Evolutionary conservation across 148 eudicot genomes (phyloP).

Genomic region (Drosera capensis): DNA sequence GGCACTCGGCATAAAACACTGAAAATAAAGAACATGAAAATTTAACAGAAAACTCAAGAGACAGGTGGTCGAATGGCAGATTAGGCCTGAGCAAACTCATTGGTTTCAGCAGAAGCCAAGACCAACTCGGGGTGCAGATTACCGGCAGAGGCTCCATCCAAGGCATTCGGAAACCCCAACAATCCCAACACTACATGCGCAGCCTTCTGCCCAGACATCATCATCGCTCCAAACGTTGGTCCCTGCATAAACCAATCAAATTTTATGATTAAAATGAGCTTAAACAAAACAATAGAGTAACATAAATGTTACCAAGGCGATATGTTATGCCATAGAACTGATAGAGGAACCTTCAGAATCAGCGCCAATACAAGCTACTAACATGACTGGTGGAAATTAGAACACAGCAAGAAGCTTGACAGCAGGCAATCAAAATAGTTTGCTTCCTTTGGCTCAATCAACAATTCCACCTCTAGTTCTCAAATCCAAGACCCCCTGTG

Average conservation of each 20-base stretch:
- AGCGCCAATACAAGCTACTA: too few relatives aligned
- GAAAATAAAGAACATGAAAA: too few relatives aligned
- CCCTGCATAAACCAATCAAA: neutral
- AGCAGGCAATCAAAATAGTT: too few relatives aligned
- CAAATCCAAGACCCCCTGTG: too few relatives aligned
- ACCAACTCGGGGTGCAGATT: conserved; percentile 1
- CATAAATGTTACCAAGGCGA: neutral
- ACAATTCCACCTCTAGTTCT: too few relatives aligned
- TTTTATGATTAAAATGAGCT: neutral
- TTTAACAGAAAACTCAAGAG: too few relatives aligned
- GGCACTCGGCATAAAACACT: too few relatives aligned
- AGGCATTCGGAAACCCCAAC: conserved; percentile 4
- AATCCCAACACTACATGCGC: conserved; percentile 6
- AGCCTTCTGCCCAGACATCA: neutral
- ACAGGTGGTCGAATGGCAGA: too few relatives aligned
- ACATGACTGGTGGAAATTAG: too few relatives aligned
- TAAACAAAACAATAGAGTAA: neutral
- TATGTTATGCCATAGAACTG: neutral
- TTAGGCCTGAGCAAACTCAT: neutral
- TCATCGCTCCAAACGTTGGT: neutral
- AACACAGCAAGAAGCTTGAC: too few relatives aligned
- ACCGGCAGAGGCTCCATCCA: neutral
- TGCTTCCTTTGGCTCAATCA: too few relatives aligned
- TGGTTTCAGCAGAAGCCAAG: neutral
- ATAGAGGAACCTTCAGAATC: too few relatives aligned